Percentiles rank a stretch among this genome's conserved stretches.
Conservation (phyloP, 2,329 filamentous ascomycete species). For the Apiospora saccharicola region DNA sequence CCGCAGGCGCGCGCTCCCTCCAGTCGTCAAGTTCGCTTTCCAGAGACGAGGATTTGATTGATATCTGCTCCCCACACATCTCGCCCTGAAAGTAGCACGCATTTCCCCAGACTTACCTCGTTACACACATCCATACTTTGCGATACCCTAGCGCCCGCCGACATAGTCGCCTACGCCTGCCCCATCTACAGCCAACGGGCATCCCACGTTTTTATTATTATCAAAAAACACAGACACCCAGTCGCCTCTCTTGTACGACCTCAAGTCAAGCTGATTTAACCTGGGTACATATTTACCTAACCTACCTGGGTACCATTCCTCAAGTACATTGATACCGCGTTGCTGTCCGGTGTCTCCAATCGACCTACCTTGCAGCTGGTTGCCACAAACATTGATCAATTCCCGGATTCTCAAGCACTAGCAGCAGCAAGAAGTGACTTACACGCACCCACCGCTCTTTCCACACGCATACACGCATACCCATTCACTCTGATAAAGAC, state of each 20-base stretch:
- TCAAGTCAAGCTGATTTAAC: neutral
- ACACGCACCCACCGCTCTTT: conserved; percentile 21
- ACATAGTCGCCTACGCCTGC: conserved; percentile 12
- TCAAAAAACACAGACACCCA: neutral
- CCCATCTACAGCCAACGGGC: conserved; percentile 13
- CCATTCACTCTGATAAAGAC: conserved; percentile 7
- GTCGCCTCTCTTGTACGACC: neutral
- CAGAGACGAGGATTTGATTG: neutral
- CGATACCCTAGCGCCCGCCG: neutral
- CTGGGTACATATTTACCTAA: neutral
- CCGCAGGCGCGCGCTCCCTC: neutral
- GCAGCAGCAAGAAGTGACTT: conserved; percentile 20
- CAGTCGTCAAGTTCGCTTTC: conserved; percentile 7
- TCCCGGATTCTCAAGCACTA: conserved; percentile 12
- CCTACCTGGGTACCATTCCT: neutral
- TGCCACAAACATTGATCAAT: conserved; percentile 5
- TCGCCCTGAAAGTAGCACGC: conserved; percentile 12
- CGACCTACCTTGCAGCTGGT: neutral
- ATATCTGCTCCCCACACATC: conserved; percentile 2
- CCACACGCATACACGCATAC: conserved; percentile 13
- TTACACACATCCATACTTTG: conserved; percentile 12
- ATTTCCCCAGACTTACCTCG: conserved; percentile 15
- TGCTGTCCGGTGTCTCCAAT: conserved; percentile 3
- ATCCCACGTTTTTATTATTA: neutral
- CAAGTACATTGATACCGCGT: neutral